Percentiles rank a stretch among this genome's conserved stretches.
Conservation (phyloP, 2,329 filamentous ascomycete genomes). For the Byssochlamys sp. region DNA sequence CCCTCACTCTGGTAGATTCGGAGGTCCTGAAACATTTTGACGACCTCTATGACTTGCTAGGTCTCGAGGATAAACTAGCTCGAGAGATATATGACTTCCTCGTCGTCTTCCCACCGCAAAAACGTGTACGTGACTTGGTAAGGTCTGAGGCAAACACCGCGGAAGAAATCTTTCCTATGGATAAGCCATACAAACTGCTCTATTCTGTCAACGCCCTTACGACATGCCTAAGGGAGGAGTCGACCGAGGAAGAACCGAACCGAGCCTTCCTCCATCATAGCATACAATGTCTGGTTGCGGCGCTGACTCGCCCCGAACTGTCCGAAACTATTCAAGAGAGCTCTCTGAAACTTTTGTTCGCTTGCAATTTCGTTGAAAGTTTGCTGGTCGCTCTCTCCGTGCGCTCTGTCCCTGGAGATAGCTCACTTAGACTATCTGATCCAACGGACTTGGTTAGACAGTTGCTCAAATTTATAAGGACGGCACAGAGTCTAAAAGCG, state of each 20-base stretch:
- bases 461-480: conserved; percentile 27
- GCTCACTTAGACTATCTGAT: conserved; percentile 24
- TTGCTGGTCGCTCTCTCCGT: conserved; percentile 49
- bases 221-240: conserved; percentile 48
- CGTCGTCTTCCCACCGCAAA: conserved; percentile 58
- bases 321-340: conserved; percentile 37
- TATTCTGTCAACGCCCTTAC: conserved; percentile 62
- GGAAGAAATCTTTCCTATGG: conserved; percentile 56
- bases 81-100: conserved; percentile 66
- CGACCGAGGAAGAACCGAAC: conserved; percentile 26
- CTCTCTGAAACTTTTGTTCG: conserved; percentile 42
- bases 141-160: conserved; percentile 45
- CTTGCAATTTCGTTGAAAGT: conserved; percentile 47
- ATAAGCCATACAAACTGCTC: conserved; percentile 61
- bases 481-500: conserved; percentile 11
- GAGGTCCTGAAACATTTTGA: conserved; percentile 75
- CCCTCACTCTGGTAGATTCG: conserved; percentile 57
- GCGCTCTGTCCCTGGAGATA: conserved; percentile 18
- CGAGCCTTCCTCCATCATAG: conserved; percentile 32
- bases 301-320: conserved; percentile 51
- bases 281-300: conserved; percentile 49
- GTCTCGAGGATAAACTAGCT: conserved; percentile 60
- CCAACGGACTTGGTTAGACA: conserved; percentile 25
- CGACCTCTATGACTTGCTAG: conserved; percentile 71
- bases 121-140: conserved; percentile 52